Base-by-base conservation (phyloP, 2,329 filamentous ascomycete genomes). In the Neonectria coccinea region DNA sequence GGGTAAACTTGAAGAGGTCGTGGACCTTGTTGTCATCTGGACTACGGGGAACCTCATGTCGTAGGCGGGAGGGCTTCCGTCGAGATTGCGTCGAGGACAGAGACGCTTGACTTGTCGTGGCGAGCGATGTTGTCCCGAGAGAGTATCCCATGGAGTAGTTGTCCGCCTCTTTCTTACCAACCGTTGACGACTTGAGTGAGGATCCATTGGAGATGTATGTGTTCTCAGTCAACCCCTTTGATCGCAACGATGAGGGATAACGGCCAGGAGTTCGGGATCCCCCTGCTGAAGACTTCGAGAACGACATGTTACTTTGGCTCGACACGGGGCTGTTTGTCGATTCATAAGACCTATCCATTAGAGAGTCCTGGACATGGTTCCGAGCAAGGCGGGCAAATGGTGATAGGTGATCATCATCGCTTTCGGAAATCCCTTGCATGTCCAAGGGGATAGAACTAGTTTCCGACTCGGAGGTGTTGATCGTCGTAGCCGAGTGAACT, bases 1-100 rank as follows among this genome's bases (percentile, higher is more conserved):
- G 90, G 3, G 91, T 95, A 73, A 90, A 95, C 33, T 94, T 93
- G 81, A 98, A 97, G 1, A 98, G 82, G 69, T 97, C 94, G 62
- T 91, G 81, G 4, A 91, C 84, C 65, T 88, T 88, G 67, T 86
- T 85, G 10, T 94, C 92, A 31, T 93, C 79, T 0, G 94, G 92
- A 70, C 92, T 97, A 36, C 89, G 86, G 1, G 93, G 83, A 2
- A 97, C 86, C 75, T 97, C 93, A 70, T 97, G 90, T 29, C 93
- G 88, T 52, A 97, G 81, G 22, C 90, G 87, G 16, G 94, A 97
- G 1, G 89, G 86, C 71, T 79, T 80, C 50, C 82, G 80, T 51
- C 78, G 78, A 7, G 81, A 80, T 33, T 79, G 79, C 16, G 83
- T 83, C 41, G 86, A 86, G 33, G 85, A 75, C 73, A 85, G 77